Evolutionary conservation across 495 filamentous ascomycete genomes (phyloP).

Genomic region (Coniosporium apollinis): DNA sequence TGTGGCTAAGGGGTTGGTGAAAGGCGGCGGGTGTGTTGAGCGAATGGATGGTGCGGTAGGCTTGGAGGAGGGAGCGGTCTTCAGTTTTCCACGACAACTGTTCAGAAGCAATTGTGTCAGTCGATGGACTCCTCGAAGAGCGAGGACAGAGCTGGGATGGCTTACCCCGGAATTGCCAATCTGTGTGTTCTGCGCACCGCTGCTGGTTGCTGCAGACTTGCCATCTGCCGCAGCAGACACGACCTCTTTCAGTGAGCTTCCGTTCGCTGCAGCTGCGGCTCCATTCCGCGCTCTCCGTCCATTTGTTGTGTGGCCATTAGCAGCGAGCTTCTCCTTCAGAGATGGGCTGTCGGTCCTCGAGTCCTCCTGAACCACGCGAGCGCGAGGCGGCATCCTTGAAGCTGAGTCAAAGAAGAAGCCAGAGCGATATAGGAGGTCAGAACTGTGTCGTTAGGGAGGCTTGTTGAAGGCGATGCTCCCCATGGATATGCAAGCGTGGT

Average conservation of each 20-base stretch:
- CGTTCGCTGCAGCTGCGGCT: constrained; percentile 7
- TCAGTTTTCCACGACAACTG: constrained; percentile 67
- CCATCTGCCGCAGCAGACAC: constrained; percentile 15
- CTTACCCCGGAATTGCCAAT: constrained; percentile 19
- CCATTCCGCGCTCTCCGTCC: constrained; percentile 3
- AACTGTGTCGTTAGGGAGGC: no score
- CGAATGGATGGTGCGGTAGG: constrained; percentile 63
- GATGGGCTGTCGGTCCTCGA: constrained; percentile 9
- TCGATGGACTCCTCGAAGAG: background rate
- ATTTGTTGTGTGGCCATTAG: constrained; percentile 4
- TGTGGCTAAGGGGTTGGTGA: constrained; percentile 51
- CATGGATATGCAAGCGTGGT: no score
- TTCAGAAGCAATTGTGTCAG: background rate
- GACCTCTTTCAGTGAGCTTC: constrained; percentile 22
- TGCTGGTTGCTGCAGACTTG: constrained; percentile 9
- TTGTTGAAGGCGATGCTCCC: no score
- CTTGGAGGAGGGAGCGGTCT: constrained; percentile 53
- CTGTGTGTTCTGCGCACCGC: constrained; percentile 4
- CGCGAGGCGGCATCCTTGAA: constrained; percentile 13
- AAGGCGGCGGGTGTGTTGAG: constrained; percentile 54
- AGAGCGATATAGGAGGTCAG: no score
- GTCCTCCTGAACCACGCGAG: constrained; percentile 12
- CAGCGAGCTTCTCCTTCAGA: constrained; percentile 7
- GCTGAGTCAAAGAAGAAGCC: no score
- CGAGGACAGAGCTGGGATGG: background rate